phyloP scores from a whole-genome alignment of 345 rosid species.

The Heritiera littoralis region DNA sequence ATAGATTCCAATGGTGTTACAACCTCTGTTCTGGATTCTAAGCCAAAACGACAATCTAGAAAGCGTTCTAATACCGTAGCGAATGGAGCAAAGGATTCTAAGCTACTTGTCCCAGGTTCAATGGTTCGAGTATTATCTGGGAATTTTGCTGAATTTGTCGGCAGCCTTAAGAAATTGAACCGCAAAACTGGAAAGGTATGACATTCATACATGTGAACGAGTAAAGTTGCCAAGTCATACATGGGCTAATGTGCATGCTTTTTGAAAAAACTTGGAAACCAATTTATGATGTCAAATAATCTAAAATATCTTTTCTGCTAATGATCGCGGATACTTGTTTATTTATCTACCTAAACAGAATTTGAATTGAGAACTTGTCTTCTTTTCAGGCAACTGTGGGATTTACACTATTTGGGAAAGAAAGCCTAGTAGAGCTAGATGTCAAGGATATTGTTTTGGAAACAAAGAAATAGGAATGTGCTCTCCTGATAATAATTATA shows the following conservation, averaged over 20 bases:
- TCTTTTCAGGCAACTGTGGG: slow-evolving; percentile 83
- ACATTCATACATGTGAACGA: slow-evolving; percentile 4
- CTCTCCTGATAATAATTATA: slow-evolving; percentile 23
- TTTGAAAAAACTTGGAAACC: not conserved
- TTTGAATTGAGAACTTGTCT: not conserved
- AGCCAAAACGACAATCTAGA: slow-evolving; percentile 35
- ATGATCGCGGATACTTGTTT: not conserved
- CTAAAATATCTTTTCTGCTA: not conserved
- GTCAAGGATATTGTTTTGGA: slow-evolving; percentile 67
- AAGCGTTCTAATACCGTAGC: slow-evolving; percentile 37
- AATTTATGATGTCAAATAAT: not conserved
- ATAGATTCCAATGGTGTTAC: slow-evolving; percentile 31
- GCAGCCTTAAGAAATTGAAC: slow-evolving; percentile 69
- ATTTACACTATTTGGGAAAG: slow-evolving; percentile 82
- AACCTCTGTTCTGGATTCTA: slow-evolving; percentile 34
- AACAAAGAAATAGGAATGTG: slow-evolving; percentile 36
- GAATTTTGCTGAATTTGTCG: slow-evolving; percentile 69
- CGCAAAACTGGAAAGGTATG: slow-evolving; percentile 75
- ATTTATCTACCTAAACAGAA: not conserved
- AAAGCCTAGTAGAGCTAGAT: slow-evolving; percentile 75
- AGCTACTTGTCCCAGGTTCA: slow-evolving; percentile 58
- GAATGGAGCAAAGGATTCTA: slow-evolving; percentile 32
- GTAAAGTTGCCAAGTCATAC: not conserved
- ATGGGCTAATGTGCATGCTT: not conserved
- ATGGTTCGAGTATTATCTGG: slow-evolving; percentile 76